phyloP scores from a whole-genome alignment of 768 basidiomycete species.

The Russula emetica region DNA sequence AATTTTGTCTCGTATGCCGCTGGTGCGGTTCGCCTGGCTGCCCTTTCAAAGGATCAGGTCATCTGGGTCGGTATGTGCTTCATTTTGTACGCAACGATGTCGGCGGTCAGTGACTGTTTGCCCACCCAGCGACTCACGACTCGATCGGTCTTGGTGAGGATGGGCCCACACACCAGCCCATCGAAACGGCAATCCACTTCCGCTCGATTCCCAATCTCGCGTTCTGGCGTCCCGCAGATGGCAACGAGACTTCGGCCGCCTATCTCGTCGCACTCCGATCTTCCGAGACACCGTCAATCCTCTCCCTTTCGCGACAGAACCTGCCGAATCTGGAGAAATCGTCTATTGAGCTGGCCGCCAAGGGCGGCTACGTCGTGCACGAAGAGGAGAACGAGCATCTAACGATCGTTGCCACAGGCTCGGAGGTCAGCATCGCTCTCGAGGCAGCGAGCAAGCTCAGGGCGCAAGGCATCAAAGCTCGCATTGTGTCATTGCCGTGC shows the following conservation, averaged over 20 bases:
- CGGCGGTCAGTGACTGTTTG: constrained; percentile 6
- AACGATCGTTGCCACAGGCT: constrained; percentile 85
- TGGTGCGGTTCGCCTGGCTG: constrained; percentile 88
- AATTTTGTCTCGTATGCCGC: constrained; percentile 94
- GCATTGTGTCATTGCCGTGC: constrained; percentile 85
- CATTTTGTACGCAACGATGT: not conserved
- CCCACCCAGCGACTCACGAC: constrained; percentile 76
- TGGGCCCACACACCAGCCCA: constrained; percentile 93
- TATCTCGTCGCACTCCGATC: constrained; percentile 78
- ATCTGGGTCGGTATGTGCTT: constrained; percentile 80
- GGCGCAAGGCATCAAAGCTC: constrained; percentile 70
- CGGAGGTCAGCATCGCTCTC: constrained; percentile 82
- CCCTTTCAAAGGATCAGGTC: constrained; percentile 83
- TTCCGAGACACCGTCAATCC: constrained; percentile 72
- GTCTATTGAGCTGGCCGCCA: constrained; percentile 73
- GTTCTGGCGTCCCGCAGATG: constrained; percentile 92
- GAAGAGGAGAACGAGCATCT: constrained; percentile 78
- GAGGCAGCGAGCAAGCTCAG: constrained; percentile 82
- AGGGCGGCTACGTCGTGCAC: constrained; percentile 86
- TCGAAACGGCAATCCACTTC: constrained; percentile 83
- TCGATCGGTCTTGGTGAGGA: constrained; percentile 92
- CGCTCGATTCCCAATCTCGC: constrained; percentile 88
- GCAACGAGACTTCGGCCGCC: constrained; percentile 94
- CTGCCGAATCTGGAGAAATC: constrained; percentile 89
- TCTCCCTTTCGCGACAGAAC: constrained; percentile 84